Percentiles rank a stretch among this genome's conserved stretches.
Conservation (phyloP, 2,329 filamentous ascomycete species). For the Aspergillus sojae region DNA sequence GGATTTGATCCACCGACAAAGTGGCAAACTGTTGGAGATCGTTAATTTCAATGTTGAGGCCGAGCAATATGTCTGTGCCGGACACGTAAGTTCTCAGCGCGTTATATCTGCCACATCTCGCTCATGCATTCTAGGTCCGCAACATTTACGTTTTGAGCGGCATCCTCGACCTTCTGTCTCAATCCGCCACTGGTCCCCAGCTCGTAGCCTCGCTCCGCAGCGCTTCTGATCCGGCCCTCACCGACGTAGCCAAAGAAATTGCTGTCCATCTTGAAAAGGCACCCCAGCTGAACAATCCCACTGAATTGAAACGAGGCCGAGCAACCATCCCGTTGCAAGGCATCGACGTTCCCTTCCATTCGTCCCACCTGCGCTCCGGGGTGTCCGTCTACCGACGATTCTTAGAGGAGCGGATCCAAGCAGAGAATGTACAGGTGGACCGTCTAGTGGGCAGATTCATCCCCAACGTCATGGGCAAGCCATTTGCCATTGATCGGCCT, state of each 20-base stretch:
- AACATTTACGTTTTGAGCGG: not conserved
- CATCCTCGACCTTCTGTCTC: not conserved
- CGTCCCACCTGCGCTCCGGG: not conserved
- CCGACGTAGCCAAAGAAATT: not conserved
- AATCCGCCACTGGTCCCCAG: not conserved
- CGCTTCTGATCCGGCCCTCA: not conserved
- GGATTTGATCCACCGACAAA: slow-evolving; percentile 62
- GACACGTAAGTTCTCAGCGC: slow-evolving; percentile 49
- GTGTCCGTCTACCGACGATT: not conserved
- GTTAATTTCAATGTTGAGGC: slow-evolving; percentile 87
- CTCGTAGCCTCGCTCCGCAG: not conserved
- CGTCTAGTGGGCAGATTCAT: not conserved
- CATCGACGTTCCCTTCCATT: not conserved
- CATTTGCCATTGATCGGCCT: not conserved
- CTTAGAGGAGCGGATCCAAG: not conserved
- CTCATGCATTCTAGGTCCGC: not conserved
- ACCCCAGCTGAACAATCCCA: not conserved
- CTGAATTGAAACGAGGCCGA: not conserved
- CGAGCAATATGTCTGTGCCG: slow-evolving; percentile 70
- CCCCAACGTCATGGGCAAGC: not conserved
- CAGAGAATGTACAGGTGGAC: not conserved
- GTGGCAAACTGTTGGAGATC: slow-evolving; percentile 92
- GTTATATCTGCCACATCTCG: slow-evolving; percentile 46
- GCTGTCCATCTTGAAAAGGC: not conserved
- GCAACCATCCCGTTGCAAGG: not conserved